Base-by-base conservation (phyloP, 345 rosid species). In the Acer campestre region DNA sequence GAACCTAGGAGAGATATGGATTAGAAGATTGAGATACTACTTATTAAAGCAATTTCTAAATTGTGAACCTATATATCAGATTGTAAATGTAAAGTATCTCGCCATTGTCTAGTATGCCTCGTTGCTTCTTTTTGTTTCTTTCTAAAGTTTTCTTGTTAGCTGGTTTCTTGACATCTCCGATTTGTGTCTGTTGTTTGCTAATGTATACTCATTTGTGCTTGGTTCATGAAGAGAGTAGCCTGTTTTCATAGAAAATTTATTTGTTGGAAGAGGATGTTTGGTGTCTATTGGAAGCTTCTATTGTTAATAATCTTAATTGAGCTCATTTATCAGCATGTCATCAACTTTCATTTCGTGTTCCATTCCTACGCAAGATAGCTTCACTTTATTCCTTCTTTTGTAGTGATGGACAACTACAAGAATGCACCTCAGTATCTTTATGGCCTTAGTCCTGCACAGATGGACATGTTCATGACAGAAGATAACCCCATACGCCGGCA, bases 401-500 rank as follows among this genome's bases (percentile, higher is more conserved):
- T 85, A 95, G 99, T 93, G 89, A 86, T 82, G 88, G 91, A 91
- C 20, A 93, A 95, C 85, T 95, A 76, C 88, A 93, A 92, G 80
- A 91, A 85, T 73, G 94, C 92, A 25, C 97, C 99, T 0, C 80
- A 76, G 40, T 81, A 80, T 84, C 89, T 95, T 66, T 95, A 95
- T 79, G 99, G 99, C 71, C 98, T 93, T 62, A 70, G 83, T 74
- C 86, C 93, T 68, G 83, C 95, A 67, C 99, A 96, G 74, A 84
- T 96, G 94, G 89, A 88, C 76, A 92, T 93, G 98, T 91, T 96
- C 88, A 89, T 91, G 98, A 90, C 94, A 0, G 96, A 90, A 83
- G 94, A 91, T 82, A 91, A 87, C 83, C 97, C 91, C 53, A 77
- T 79, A 11, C 85, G 87, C 67, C 82, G 87, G 78, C 96, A 90